Conservation (phyloP, 1,284 basidiomycete genomes). For the Ustilago bromivora region DNA sequence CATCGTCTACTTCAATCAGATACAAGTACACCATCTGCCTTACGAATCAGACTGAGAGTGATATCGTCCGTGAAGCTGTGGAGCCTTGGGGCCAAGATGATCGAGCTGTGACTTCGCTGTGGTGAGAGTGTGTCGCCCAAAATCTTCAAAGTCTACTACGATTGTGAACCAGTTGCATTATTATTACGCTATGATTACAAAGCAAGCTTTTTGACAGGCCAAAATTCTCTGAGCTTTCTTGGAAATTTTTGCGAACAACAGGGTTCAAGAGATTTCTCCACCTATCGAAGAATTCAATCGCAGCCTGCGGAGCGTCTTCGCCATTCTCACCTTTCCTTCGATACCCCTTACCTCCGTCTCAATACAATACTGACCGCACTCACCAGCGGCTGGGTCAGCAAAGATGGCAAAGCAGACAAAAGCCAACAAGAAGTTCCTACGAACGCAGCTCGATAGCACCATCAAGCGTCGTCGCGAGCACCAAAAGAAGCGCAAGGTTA, state of each 20-base stretch:
- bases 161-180: not conserved
- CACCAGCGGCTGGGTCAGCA: not conserved
- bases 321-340: not conserved
- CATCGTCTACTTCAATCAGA: not conserved
- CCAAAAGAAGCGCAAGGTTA: conserved; percentile 61
- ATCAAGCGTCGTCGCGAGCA: conserved; percentile 62
- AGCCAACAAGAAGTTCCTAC: conserved; percentile 67
- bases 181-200: conserved; percentile 14
- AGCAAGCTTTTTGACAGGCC: not conserved
- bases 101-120: not conserved
- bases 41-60: not conserved
- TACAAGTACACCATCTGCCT: not conserved
- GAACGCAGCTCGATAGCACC: conserved; percentile 58
- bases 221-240: conserved; percentile 15
- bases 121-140: not conserved
- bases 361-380: not conserved
- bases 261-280: conserved; percentile 8
- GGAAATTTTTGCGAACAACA: conserved; percentile 23
- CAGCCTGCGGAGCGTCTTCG: not conserved
- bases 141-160: not conserved
- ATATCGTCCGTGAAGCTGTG: not conserved
- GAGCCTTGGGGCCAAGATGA: not conserved
- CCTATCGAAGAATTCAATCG: conserved; percentile 2
- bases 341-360: not conserved
- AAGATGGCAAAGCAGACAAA: conserved; percentile 66